These are phyloP conservation scores for Curvularia lunata DNA, from an alignment of 2,329 filamentous ascomycete genomes.

Conservation along the genomic window DNA sequence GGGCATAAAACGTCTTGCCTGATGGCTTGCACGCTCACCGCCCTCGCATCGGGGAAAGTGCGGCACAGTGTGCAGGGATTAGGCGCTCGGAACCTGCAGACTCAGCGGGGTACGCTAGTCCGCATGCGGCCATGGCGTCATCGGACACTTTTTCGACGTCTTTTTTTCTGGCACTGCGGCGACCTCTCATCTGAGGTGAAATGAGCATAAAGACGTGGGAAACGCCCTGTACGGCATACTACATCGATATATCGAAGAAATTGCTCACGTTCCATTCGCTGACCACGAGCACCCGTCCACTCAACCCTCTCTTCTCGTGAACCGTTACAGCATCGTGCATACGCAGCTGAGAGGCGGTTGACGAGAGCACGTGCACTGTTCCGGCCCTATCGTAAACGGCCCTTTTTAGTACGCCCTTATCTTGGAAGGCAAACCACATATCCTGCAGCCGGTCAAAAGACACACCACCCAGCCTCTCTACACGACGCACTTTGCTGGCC, in stretches of 20 bases:
- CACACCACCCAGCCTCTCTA: conserved; percentile 13
- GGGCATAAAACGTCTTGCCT: conserved; percentile 18
- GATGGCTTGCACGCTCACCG: conserved; percentile 27
- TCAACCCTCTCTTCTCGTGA: not conserved
- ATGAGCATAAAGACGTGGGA: not conserved
- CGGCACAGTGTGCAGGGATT: conserved; percentile 20
- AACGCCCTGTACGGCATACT: too few species aligned
- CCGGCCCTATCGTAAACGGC: conserved; percentile 32
- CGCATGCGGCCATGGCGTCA: conserved; percentile 17
- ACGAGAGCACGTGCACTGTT: conserved; percentile 28
- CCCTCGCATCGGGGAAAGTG: conserved; percentile 17
- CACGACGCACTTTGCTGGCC: conserved; percentile 7
- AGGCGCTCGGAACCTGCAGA: conserved; percentile 13
- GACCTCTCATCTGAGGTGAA: not conserved
- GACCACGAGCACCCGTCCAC: too few species aligned
- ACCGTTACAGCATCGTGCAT: not conserved
- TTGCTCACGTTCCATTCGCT: not conserved
- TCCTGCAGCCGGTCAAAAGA: conserved; percentile 30
- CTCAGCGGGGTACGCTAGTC: conserved; percentile 22
- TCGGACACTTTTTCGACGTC: conserved; percentile 19
- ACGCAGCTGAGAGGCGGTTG: conserved; percentile 2
- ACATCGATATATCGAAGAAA: not conserved
- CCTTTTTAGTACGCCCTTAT: conserved; percentile 35
- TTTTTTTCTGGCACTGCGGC: conserved; percentile 4
- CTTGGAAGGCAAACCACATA: conserved; percentile 37